Conservation (phyloP, 352 stramenopile genomes). For the Phytophthora pini region DNA sequence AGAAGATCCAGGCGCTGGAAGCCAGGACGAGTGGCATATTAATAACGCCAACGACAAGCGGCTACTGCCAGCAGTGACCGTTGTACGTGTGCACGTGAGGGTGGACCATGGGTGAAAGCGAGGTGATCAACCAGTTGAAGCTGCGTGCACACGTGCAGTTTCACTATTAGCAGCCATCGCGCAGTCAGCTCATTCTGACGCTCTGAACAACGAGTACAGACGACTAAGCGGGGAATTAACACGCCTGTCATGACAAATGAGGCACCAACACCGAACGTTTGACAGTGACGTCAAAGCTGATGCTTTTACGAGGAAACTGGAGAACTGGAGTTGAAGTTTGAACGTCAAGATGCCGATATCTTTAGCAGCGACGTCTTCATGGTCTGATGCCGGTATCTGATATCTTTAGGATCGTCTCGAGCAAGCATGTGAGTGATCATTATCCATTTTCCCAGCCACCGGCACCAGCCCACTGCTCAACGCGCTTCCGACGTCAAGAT, state of each 20-base stretch:
- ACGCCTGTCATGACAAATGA: slow-evolving; percentile 13
- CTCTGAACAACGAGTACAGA: slow-evolving; percentile 21
- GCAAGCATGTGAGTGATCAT: not conserved
- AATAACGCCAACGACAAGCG: slow-evolving; percentile 25
- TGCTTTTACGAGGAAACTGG: slow-evolving; percentile 6
- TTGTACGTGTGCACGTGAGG: slow-evolving; percentile 18
- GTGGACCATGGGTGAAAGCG: slow-evolving; percentile 9
- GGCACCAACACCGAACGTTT: not conserved
- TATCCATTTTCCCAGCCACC: slow-evolving; percentile 14
- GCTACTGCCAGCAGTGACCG: slow-evolving; percentile 20
- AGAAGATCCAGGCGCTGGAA: slow-evolving; percentile 17
- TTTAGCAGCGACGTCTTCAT: slow-evolving; percentile 31
- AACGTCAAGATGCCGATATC: slow-evolving; percentile 8
- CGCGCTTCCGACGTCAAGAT: slow-evolving; percentile 20
- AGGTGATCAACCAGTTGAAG: slow-evolving; percentile 13
- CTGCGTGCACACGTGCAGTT: slow-evolving; percentile 16
- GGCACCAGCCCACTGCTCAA: slow-evolving; percentile 4
- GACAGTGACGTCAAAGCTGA: not conserved
- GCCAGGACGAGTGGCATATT: slow-evolving; percentile 14
- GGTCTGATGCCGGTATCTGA: slow-evolving; percentile 31
- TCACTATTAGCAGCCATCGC: slow-evolving; percentile 2
- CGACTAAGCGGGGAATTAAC: slow-evolving; percentile 9
- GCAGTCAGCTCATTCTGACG: slow-evolving; percentile 1
- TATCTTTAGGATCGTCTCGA: slow-evolving; percentile 28
- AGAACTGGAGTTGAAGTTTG: slow-evolving; percentile 3